phyloP scores from a whole-genome alignment of 495 filamentous ascomycete species.

The Ascobolus immersus region DNA sequence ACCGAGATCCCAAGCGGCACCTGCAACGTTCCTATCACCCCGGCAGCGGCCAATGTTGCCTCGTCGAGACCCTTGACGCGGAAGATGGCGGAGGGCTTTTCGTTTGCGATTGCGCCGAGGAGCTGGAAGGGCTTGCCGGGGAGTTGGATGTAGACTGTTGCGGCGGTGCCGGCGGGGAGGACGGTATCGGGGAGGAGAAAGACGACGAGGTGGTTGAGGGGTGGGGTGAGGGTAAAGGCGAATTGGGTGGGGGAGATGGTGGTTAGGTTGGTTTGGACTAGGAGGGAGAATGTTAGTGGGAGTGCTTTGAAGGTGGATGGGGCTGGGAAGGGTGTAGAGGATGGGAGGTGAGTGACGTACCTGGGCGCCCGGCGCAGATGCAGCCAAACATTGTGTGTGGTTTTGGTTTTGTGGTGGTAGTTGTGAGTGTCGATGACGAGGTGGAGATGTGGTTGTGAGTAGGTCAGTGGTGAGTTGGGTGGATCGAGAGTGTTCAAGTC shows the following conservation, averaged over 20 bases:
- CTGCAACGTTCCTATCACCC: slow-evolving; percentile 23
- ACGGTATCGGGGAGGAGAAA: slow-evolving; percentile 63
- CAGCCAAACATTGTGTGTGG: slow-evolving; percentile 18
- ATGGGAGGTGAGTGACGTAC: slow-evolving; percentile 12
- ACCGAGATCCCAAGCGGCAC: slow-evolving; percentile 51
- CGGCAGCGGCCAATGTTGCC: slow-evolving; percentile 19
- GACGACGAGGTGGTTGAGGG: slow-evolving; percentile 58
- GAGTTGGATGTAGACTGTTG: slow-evolving; percentile 65
- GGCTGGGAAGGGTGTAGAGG: slow-evolving; percentile 22
- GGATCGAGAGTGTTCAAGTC: too few relatives aligned
- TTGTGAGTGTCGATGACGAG: too few relatives aligned
- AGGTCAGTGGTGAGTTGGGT: too few relatives aligned
- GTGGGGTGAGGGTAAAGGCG: slow-evolving; percentile 35
- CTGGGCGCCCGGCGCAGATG: slow-evolving; percentile 16
- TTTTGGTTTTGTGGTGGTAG: too few relatives aligned
- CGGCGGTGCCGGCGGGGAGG: slow-evolving; percentile 51
- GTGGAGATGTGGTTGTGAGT: too few relatives aligned
- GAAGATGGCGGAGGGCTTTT: slow-evolving; percentile 78
- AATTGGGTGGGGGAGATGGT: slow-evolving; percentile 38
- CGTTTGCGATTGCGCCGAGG: slow-evolving; percentile 64
- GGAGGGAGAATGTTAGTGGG: slow-evolving; percentile 19
- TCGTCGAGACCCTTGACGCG: slow-evolving; percentile 9
- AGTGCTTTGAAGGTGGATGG: slow-evolving; percentile 4
- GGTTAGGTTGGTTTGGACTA: slow-evolving; percentile 36
- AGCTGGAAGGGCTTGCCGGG: slow-evolving; percentile 38